Base-by-base conservation (phyloP, 352 stramenopile species). In the Salisapilia sapeloensis region DNA sequence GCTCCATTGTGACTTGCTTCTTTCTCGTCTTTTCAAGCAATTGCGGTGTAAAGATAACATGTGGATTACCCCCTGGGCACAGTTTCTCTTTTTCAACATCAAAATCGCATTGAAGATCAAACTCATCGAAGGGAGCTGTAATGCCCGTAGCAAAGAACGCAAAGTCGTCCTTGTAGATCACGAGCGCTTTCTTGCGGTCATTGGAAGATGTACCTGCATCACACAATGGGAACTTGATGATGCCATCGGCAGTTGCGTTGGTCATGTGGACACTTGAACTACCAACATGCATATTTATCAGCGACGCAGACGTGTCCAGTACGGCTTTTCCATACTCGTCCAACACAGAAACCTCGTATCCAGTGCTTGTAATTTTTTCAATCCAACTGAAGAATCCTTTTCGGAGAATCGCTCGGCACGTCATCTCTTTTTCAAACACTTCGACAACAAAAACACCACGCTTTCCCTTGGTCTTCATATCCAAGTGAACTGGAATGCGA, bases 371-470 rank as follows among this genome's bases (percentile, higher is more conserved):
- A 15, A 70, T 43, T 11, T 46, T 38, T 29, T 76, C 49, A 4
- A 74, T 45, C 23, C 69, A 49, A 12, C 55, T 60, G 13, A 79
- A 44, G 40, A 62, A 63, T 2, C 63, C 63, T 27, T 70, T 75
- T 4, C 63, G 55, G 16, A 79, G 19, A 12, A 79, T 64, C 5
- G 63, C 63, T 8, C 63, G 52, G 18, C 63, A 79, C 1, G 60
- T 63, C 14, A 54, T 49, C 18, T 59, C 53, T 15, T 63, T 65
- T 28, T 67, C 60, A 20, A 79, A 57, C 6, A 79, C 46, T 44
- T 79, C 63, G 4, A 79, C 60, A 8, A 79, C 55, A 31, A 67
- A 80, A 5, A 77, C 52, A 10, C 64, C 60, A 21, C 60, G 64
- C 15, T 50, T 34, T 22, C 10, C 9, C 7, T 24, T 44, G 11